Percentiles rank a stretch among this genome's conserved stretches.
Evolutionary conservation across 2,329 filamentous ascomycete species (phyloP).

Genomic region (Venturia aucupariae): DNA sequence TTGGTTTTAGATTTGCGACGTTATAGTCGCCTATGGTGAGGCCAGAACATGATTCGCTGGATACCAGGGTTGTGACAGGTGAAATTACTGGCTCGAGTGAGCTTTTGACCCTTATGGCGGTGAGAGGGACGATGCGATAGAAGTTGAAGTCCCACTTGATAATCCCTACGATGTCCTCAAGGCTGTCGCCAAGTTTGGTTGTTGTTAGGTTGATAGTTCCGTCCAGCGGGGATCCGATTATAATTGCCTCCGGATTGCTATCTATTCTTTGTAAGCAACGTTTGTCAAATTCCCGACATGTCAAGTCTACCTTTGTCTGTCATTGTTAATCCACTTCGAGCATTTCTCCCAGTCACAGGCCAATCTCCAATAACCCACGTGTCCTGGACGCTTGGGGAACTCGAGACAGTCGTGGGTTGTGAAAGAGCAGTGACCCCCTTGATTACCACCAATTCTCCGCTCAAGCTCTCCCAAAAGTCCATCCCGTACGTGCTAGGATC

Average conservation of each 20-base stretch:
- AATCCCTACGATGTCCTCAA: slow-evolving; percentile 60
- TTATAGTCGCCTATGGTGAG: slow-evolving; percentile 53
- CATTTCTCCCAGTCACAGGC: slow-evolving; percentile 53
- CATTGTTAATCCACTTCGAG: slow-evolving; percentile 56
- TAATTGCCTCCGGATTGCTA: no score
- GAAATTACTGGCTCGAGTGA: slow-evolving; percentile 39
- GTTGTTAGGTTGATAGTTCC: no score
- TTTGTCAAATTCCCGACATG: slow-evolving; percentile 33
- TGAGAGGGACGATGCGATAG: slow-evolving; percentile 58
- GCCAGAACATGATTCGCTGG: no score
- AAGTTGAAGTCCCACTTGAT: slow-evolving; percentile 58
- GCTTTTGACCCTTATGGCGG: slow-evolving; percentile 41
- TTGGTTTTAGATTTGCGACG: slow-evolving; percentile 56
- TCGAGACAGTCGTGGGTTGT: slow-evolving; percentile 48
- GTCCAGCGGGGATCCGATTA: no score
- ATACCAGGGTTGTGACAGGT: slow-evolving; percentile 40
- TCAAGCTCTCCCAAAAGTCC: slow-evolving; percentile 65
- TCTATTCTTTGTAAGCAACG: no score
- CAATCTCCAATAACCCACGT: slow-evolving; percentile 61
- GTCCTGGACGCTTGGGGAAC: slow-evolving; percentile 38
- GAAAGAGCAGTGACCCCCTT: slow-evolving; percentile 47
- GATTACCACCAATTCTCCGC: slow-evolving; percentile 58
- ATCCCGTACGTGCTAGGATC: slow-evolving; percentile 54
- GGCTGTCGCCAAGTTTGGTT: slow-evolving; percentile 49
- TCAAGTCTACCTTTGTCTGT: slow-evolving; percentile 48